A percentile compares a stretch with the other conserved stretches of the same genome.
Conservation (phyloP, 805 yeast species). For the Pichia nakasei region DNA sequence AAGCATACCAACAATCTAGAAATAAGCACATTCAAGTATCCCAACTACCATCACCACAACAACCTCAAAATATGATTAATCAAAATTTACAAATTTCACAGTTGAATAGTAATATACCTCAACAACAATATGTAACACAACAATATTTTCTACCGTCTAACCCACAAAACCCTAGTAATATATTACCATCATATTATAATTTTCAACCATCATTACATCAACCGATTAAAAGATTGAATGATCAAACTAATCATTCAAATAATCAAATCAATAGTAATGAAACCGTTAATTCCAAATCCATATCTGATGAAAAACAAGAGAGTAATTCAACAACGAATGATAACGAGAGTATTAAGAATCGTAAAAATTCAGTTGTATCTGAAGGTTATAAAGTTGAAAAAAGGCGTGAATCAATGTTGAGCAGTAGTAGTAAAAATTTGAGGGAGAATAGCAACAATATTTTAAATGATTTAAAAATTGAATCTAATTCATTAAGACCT, state of each 20-base stretch:
- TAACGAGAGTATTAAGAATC: too few relatives aligned
- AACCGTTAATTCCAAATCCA: neutral
- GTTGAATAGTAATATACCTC: neutral
- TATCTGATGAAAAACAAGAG: neutral
- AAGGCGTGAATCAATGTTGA: neutral
- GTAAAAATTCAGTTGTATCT: neutral
- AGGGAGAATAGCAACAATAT: too few relatives aligned
- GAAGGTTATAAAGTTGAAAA: neutral
- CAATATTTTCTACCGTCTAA: neutral
- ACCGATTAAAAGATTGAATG: neutral
- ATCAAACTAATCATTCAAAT: neutral
- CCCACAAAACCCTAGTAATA: neutral
- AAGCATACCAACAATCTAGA: neutral
- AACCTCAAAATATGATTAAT: neutral
- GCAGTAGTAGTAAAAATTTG: too few relatives aligned
- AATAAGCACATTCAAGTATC: neutral
- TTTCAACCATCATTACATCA: neutral
- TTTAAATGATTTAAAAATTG: neutral
- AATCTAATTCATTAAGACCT: neutral
- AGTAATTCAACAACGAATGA: neutral
- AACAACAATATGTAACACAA: neutral
- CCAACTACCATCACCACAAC: neutral
- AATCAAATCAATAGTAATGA: neutral
- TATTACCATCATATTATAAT: neutral
- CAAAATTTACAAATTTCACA: neutral